Percentiles rank a stretch among this genome's conserved stretches.
phyloP scores from a whole-genome alignment of 352 stramenopile species.

The Phytophthora aleatoria region DNA sequence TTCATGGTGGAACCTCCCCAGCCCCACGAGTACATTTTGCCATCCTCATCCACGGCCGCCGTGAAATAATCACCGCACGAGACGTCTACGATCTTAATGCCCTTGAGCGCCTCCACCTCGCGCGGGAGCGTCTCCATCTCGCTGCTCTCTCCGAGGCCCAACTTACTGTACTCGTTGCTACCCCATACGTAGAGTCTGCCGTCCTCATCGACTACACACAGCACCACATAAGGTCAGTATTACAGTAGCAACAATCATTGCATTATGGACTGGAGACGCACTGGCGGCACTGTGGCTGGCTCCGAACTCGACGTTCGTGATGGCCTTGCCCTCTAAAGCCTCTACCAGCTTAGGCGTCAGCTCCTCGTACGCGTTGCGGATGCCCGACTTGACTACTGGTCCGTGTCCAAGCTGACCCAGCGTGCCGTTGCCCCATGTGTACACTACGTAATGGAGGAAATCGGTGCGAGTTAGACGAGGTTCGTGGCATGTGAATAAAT shows the following conservation, averaged over 20 bases:
- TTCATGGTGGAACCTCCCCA: conserved; percentile 88
- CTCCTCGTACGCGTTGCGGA: conserved; percentile 87
- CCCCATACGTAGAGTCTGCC: conserved; percentile 84
- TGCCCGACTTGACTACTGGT: conserved; percentile 80
- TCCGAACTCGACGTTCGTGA: conserved; percentile 76
- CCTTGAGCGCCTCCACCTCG: conserved; percentile 70
- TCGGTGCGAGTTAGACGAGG: not conserved
- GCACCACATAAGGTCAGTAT: conserved; percentile 6
- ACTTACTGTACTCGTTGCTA: conserved; percentile 91
- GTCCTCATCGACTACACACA: conserved; percentile 62
- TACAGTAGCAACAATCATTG: conserved; percentile 4
- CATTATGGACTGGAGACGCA: conserved; percentile 39
- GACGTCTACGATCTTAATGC: conserved; percentile 81
- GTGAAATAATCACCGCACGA: conserved; percentile 90
- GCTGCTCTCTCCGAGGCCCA: conserved; percentile 56
- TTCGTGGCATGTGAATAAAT: not conserved
- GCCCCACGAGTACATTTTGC: conserved; percentile 92
- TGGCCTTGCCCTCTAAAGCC: conserved; percentile 63
- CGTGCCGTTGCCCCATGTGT: conserved; percentile 86
- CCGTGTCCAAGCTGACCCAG: conserved; percentile 86
- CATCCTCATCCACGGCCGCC: conserved; percentile 80
- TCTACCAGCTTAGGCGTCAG: conserved; percentile 75
- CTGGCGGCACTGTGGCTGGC: conserved; percentile 80
- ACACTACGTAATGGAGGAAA: conserved; percentile 44
- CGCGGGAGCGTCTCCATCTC: conserved; percentile 62